Base-by-base conservation (phyloP, 441 rosid species). In the Adansonia gregorii region DNA sequence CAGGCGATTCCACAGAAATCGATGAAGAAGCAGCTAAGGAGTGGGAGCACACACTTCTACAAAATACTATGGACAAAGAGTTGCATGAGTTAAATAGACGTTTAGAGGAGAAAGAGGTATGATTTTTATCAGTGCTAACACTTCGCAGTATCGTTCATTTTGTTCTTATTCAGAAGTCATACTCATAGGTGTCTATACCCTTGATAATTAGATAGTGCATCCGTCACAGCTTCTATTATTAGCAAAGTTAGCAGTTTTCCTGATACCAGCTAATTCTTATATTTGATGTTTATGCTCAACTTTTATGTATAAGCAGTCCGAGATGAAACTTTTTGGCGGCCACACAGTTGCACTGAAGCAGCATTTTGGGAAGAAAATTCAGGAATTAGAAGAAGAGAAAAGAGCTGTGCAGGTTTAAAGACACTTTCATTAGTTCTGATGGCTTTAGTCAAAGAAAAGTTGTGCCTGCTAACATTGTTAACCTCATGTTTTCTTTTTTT, bases 51-150 rank as follows among this genome's bases (percentile, higher is more conserved):
- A 88, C 94, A 35, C 89, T 94, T 71, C 82, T 93, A 82, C 99
- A 93, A 82, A 94, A 91, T 81, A 91, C 95, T 27, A 85, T 97
- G 98, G 99, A 94, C 83, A 91, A 93, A 82, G 98, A 97, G 90
- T 85, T 97, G 87, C 91, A 92, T 73, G 99, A 97, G 81, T 81
- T 97, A 78, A 94, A 97, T 83, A 87, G 89, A 69, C 97, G 94
- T 63, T 83, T 97, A 65, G 98, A 94, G 84, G 97, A 94, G 87
- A 97, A 97, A 82, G 99, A 97, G 98, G 99, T 97, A 73, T 66
- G 12, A 11, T 73, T 72, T 78, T 70, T 69, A 48, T 43, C 61
- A 54, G 58, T 9, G 45, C 58, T 2, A 69, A 14, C 12, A 14
- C 43, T 69, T 69, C 67, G 67, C 71, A 67, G 14, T 48, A 45